Percentiles rank a stretch among this genome's conserved stretches.
Conservation (phyloP, 495 filamentous ascomycete genomes). For the Pseudomonodictys pantanalensis region DNA sequence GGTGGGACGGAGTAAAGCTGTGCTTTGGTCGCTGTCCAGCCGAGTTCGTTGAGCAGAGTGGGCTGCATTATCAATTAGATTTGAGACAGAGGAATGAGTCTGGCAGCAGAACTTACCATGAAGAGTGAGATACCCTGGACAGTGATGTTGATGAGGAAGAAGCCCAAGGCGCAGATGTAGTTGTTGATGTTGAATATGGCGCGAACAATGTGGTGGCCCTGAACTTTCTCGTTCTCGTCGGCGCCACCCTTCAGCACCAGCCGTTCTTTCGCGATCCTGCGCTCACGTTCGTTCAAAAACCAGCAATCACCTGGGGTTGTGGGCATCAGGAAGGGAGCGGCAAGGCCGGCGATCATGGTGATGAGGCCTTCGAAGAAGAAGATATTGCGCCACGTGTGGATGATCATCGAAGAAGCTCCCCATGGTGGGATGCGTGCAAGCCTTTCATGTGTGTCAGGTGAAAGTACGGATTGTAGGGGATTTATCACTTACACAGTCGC, state of each 20-base stretch:
- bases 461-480: neutral
- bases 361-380: slow-evolving; percentile 37
- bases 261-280: slow-evolving; percentile 20
- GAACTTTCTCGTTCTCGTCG: slow-evolving; percentile 26
- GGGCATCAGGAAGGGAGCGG: slow-evolving; percentile 24
- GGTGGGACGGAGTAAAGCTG: slow-evolving; percentile 83
- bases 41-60: slow-evolving; percentile 36
- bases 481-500: slow-evolving; percentile 52
- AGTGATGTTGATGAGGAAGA: slow-evolving; percentile 37
- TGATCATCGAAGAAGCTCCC: slow-evolving; percentile 21
- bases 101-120: slow-evolving; percentile 21
- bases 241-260: slow-evolving; percentile 12
- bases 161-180: slow-evolving; percentile 32
- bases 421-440: slow-evolving; percentile 25
- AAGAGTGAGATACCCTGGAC: slow-evolving; percentile 35
- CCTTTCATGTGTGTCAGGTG: neutral
- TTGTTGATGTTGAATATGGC: slow-evolving; percentile 36
- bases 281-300: slow-evolving; percentile 27
- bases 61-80: neutral
- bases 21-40: slow-evolving; percentile 59
- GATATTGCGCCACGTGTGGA: slow-evolving; percentile 34
- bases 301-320: slow-evolving; percentile 11
- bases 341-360: slow-evolving; percentile 27
- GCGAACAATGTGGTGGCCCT: slow-evolving; percentile 26
- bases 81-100: neutral